Base-by-base conservation (phyloP, 352 stramenopile species). In the Phytophthora sp. region DNA sequence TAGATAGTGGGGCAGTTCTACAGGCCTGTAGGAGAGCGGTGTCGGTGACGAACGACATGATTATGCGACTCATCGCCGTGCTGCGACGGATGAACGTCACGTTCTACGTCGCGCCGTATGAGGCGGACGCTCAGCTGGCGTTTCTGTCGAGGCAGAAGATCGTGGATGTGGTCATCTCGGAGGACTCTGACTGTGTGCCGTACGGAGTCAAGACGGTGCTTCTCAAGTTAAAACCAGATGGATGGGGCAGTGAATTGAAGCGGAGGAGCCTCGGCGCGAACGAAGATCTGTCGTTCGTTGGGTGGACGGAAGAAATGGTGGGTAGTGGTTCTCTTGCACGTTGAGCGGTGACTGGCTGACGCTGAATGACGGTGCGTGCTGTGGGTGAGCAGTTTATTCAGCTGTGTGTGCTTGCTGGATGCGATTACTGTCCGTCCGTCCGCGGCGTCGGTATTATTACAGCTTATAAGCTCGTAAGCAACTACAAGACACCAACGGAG, bases 71-170 rank as follows among this genome's bases (percentile, higher is more conserved):
- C 29, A 84, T 92, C 23, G 71, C 44, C 0, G 71, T 88, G n/a
- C 60, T 95, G 50, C 69, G 73, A 23, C 70, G 74, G 9, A 85
- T 92, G 78, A 53, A 79, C 33, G 82, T 99, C 26, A 52, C 89
- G 3, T 99, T 96, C 72, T 77, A 99, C 21, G 95, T 99, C 2
- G 96, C 97, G 12, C 97, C 97, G 9, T 99, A 99, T 64, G 96
- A 99, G 71, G 96, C 96, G 6, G 96, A 99, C 71, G 96, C 96
- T n/a, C 96, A 99, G 75, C 73, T 99, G 47, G 96, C 96, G 3
- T 98, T 96, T 65, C 58, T 99, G 16, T 94, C 85, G 21, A 86
- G 84, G 15, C 64, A 78, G 13, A 90, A 87, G 69, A 73, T 98
- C 27, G 76, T 98, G 36, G 97, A 99, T 62, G 82, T 90, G 0